Conservation (phyloP, 2,329 filamentous ascomycete genomes). For the Diaporthe caulivora region DNA sequence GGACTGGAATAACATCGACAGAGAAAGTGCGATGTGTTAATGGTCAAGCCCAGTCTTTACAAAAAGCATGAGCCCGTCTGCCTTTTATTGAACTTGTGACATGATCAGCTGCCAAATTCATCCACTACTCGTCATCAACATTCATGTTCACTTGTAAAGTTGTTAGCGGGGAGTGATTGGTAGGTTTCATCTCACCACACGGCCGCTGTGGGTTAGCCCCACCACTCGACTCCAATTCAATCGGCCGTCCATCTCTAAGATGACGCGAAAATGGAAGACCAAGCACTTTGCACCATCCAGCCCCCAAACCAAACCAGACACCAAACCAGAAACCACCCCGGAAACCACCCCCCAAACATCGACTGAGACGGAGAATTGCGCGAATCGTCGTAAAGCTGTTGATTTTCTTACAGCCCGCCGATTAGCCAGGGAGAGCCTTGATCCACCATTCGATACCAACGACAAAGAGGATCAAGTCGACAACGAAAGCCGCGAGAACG, state of each 20-base stretch:
- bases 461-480: background rate
- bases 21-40: background rate
- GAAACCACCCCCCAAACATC: background rate
- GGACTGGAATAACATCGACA: background rate
- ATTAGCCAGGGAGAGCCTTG: constrained; percentile 13
- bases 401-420: background rate
- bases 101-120: background rate
- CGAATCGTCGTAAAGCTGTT: background rate
- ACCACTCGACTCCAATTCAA: constrained; percentile 1
- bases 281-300: background rate
- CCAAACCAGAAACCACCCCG: no score
- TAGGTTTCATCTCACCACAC: no score
- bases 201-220: constrained; percentile 11
- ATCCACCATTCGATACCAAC: constrained; percentile 6
- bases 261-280: constrained; percentile 9
- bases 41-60: background rate
- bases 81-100: background rate
- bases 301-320: no score
- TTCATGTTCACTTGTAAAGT: background rate
- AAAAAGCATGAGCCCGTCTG: background rate
- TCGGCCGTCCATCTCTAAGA: background rate
- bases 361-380: background rate
- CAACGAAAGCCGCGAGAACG: no score
- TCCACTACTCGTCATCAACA: background rate
- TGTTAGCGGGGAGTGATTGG: background rate